phyloP scores from a whole-genome alignment of 2,329 filamentous ascomycete species.

The Penicillium sp. region DNA sequence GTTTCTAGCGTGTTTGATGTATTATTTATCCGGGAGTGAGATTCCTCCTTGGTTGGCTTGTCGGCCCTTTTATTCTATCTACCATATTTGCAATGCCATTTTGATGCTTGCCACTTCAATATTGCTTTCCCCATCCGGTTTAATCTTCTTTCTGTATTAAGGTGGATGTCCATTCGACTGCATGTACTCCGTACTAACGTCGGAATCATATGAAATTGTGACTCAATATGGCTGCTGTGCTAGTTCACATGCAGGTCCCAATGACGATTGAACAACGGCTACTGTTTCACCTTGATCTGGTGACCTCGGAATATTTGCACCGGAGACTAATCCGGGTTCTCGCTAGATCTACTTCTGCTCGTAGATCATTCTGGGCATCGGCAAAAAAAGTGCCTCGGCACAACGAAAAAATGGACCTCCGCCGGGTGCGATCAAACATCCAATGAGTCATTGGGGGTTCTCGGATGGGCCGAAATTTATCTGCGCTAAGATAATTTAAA shows the following conservation, averaged over 20 bases:
- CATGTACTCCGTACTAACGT: not conserved
- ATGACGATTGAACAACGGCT: not conserved
- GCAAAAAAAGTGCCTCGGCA: not conserved
- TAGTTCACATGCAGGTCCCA: not conserved
- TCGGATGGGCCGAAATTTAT: not conserved
- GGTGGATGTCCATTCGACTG: no score
- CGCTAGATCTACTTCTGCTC: not conserved
- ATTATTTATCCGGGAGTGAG: conserved; percentile 13
- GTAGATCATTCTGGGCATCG: not conserved
- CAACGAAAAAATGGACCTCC: not conserved
- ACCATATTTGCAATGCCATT: not conserved
- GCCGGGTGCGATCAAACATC: not conserved
- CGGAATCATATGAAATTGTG: not conserved
- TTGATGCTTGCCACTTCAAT: not conserved
- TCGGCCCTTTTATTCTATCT: not conserved
- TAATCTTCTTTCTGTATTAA: not conserved
- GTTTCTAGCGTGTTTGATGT: conserved; percentile 23
- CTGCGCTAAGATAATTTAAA: no score
- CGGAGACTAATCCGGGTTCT: not conserved
- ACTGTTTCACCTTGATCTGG: not conserved
- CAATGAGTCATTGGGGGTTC: not conserved
- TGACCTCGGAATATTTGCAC: not conserved
- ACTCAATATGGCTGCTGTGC: no score
- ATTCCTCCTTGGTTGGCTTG: conserved; percentile 2
- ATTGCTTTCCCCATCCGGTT: no score